phyloP scores from a whole-genome alignment of 2,329 filamentous ascomycete genomes.

The Clarireedia homoeocarpa region DNA sequence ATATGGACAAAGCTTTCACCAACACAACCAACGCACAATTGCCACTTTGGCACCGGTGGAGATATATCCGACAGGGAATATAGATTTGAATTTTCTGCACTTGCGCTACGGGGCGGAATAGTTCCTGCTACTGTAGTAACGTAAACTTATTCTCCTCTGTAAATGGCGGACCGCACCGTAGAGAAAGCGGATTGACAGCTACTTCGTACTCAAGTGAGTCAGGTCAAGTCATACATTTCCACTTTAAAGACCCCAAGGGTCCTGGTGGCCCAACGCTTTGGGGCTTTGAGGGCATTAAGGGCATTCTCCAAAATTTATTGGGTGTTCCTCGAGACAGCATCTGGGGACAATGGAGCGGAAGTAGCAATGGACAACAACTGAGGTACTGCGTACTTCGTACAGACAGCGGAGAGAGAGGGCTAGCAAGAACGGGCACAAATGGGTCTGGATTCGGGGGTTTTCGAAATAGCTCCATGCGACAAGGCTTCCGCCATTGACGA shows the following conservation, averaged over 20 bases:
- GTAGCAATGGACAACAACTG: not conserved
- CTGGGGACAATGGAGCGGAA: not conserved
- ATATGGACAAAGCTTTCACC: not conserved
- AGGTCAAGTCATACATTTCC: not conserved
- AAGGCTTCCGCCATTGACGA: conserved; percentile 16
- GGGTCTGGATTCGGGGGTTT: conserved; percentile 1
- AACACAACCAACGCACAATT: too few relatives aligned
- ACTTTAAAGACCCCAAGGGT: not conserved
- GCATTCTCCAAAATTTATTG: not conserved
- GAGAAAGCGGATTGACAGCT: not conserved
- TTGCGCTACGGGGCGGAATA: not conserved
- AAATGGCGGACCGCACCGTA: conserved; percentile 2
- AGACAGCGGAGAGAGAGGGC: not conserved
- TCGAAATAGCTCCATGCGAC: not conserved
- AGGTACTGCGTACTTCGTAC: too few relatives aligned
- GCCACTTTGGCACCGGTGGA: too few relatives aligned
- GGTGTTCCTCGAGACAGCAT: not conserved
- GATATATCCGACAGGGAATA: too few relatives aligned
- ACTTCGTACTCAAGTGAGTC: too few relatives aligned
- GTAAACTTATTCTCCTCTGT: not conserved
- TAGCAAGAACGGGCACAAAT: not conserved
- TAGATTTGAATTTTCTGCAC: too few relatives aligned
- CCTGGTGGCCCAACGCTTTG: not conserved
- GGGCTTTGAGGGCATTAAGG: not conserved
- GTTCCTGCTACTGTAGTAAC: not conserved